Conservation (phyloP, 148 eudicot genomes). For the Polygonum maritimum region DNA sequence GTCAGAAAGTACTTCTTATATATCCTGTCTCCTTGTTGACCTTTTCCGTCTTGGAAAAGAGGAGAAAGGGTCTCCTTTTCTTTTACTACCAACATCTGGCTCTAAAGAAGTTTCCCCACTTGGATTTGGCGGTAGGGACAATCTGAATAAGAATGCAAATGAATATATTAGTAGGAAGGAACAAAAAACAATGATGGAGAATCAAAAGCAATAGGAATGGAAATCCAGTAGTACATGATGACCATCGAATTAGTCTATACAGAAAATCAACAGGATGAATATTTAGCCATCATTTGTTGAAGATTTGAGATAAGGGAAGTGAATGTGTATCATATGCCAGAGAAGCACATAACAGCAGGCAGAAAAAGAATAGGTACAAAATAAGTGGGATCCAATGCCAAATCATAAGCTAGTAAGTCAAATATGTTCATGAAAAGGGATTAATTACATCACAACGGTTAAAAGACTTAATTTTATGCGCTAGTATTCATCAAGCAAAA, state of each 20-base stretch:
- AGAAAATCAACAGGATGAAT: background rate
- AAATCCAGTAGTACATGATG: background rate
- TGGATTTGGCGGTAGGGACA: background rate
- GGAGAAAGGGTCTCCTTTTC: slow-evolving; percentile 3
- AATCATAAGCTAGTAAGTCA: background rate
- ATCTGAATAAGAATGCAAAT: background rate
- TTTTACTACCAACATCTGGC: background rate
- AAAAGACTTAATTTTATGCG: background rate
- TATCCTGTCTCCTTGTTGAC: background rate
- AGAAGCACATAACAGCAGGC: background rate
- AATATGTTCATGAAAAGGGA: background rate
- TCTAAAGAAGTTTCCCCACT: background rate
- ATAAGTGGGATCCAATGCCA: background rate
- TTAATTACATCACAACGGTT: background rate
- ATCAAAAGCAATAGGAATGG: background rate
- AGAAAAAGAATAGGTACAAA: background rate
- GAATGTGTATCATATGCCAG: background rate
- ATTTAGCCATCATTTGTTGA: background rate
- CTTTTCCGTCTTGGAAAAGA: slow-evolving; percentile 8
- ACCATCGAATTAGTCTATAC: background rate
- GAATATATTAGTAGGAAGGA: background rate
- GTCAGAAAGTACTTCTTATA: background rate
- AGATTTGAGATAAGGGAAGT: background rate
- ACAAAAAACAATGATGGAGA: background rate
- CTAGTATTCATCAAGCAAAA: background rate